phyloP scores from a whole-genome alignment of 352 stramenopile genomes.

The Globisporangium sylvaticum region DNA sequence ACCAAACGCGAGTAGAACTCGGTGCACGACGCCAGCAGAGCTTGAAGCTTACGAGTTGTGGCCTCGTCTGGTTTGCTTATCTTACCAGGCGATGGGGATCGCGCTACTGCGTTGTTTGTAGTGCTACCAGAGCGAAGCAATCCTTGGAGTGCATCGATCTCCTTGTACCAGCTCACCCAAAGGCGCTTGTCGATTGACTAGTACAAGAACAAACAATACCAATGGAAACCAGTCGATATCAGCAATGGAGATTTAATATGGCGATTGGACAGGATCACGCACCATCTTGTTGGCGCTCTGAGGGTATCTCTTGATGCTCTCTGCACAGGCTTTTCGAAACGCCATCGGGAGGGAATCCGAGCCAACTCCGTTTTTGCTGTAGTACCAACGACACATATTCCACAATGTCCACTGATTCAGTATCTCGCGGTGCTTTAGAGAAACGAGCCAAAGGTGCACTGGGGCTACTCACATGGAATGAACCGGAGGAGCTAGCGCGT shows the following conservation, averaged over 20 bases:
- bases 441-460: not conserved
- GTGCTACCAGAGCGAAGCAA: not conserved
- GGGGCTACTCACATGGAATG: slow-evolving; percentile 1
- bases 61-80: not conserved
- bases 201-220: not conserved
- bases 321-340: slow-evolving; percentile 30
- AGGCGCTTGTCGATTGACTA: slow-evolving; percentile 52
- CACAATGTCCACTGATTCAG: not conserved
- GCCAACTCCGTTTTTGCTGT: not conserved
- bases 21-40: slow-evolving; percentile 4
- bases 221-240: not conserved
- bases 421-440: not conserved
- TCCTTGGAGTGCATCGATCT: slow-evolving; percentile 37
- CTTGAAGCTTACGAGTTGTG: slow-evolving; percentile 1
- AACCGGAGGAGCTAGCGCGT: not conserved
- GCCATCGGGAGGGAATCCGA: slow-evolving; percentile 7
- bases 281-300: slow-evolving; percentile 30
- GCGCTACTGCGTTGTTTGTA: slow-evolving; percentile 12
- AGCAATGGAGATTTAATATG: not conserved
- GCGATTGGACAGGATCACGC: too few species aligned
- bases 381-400: not conserved
- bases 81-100: slow-evolving; percentile 2
- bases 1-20: slow-evolving; percentile 16
- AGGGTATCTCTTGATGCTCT: slow-evolving; percentile 34
- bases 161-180: slow-evolving; percentile 64